Evolutionary conservation across 768 basidiomycete genomes (phyloP), one percentile per base, ranked within the genome.

Genomic region (Mycena venus): DNA sequence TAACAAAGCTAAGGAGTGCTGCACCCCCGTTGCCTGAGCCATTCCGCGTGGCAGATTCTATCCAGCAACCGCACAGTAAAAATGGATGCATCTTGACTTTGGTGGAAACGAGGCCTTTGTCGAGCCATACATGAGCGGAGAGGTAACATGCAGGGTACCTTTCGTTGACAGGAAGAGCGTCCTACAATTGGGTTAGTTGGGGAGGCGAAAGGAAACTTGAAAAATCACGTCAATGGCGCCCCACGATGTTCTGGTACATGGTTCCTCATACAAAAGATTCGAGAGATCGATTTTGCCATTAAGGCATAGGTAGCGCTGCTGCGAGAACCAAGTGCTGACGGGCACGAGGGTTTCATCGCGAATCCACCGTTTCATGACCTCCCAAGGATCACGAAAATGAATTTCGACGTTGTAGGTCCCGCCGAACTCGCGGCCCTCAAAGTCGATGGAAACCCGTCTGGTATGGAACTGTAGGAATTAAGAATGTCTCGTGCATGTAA

Each of bases 21-120:
- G 71, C 63, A 4, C 79, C 79, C 14, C 79, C 79, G 47, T 79
- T 79, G 0, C 79, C 79, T 2, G 79, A 79, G 6, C 66, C 78
- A 55, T 80, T 80, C 21, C 76, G 78, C 1, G 79, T 80, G 7
- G 44, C 49, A 8, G 74, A 60, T 17, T 75, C 64, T 17, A 79
- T 77, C 67, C 72, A 79, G 25, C 63, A 64, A 2, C 69, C 70
- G 21, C 76, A 76, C 14, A 77, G 23, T 3, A 80, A 31, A 23
- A 79, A 64, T 19, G 76, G 79, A 53, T 79, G 76, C 75, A 75
- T 79, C 27, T 75, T 78, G 40, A 69, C 66, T 17, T 73, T 74
- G 5, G 66, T 77, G 10, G 76, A 70, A 55, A 79, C 79, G 11
- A 65, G 64, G 3, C 79, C 73, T 53, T 78, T 79, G 61, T 79